Base-by-base conservation (phyloP, 306 rosid genomes). In the Vachellia collinsii region DNA sequence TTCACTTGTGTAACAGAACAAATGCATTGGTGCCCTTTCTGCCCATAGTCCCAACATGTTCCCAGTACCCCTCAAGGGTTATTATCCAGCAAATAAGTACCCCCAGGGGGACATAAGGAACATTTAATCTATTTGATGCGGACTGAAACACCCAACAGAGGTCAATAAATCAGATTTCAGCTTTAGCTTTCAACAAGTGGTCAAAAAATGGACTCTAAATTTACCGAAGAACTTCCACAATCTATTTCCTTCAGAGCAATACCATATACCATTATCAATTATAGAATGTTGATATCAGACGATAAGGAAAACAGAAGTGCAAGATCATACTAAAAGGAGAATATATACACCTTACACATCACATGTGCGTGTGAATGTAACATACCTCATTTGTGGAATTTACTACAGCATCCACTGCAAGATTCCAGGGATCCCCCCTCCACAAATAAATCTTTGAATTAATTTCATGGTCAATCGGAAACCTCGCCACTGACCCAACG, bases 381-480 rank as follows among this genome's bases (percentile, higher is more conserved):
- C 93, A 82, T 38, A 92, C 99, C 94, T 96, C 99, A 81, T 93
- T 96, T 61, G 98, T 93, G 4, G 99, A 92, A 88, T 96, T 96
- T 71, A 96, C 98, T 63, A 96, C 97, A 53, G 98, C 98, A 88
- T 96, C 99, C 80, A 93, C 99, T 86, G 93, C 99, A 44, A 96
- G 94, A 86, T 92, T 96, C 99, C 99, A 96, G 4, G 99, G 97
- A 77, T 89, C 79, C 75, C 99, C 99, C 83, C 97, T 90, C 99
- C 99, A 96, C 69, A 96, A 84, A 83, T 93, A 96, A 84, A 93
- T 89, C 95, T 84, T 93, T 0, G 88, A 89, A 82, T 93, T 93
- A 80, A 90, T 84, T 61, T 96, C 99, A 65, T 89, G 93, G 66
- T 92, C 91, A 71, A 96, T 91, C 0, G 97, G 99, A 89, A 96